phyloP scores from a whole-genome alignment of 352 stramenopile species.

The Thalassiosira mediterranea region DNA sequence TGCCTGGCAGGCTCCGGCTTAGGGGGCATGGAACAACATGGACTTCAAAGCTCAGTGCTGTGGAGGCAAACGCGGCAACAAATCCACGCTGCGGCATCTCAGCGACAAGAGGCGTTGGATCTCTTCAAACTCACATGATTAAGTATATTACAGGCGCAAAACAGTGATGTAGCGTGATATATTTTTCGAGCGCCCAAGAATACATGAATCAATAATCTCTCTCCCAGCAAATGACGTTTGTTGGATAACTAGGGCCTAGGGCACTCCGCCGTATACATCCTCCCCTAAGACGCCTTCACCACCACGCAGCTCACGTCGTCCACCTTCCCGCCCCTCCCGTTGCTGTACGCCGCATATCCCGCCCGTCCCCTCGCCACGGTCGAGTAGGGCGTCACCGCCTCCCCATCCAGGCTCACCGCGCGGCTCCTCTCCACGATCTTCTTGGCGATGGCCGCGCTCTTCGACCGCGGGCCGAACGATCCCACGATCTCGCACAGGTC shows the following conservation, averaged over 20 bases:
- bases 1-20: too few species aligned
- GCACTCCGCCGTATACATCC: not conserved
- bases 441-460: slow-evolving; percentile 56
- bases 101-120: too few species aligned
- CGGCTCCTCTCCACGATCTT: slow-evolving; percentile 70
- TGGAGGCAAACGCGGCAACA: too few species aligned
- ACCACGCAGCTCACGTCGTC: slow-evolving; percentile 84
- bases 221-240: not conserved
- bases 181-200: not conserved
- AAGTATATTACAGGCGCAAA: not conserved
- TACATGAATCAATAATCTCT: not conserved
- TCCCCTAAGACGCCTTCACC: slow-evolving; percentile 50
- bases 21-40: too few species aligned
- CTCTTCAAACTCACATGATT: too few species aligned
- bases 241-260: not conserved
- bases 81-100: too few species aligned
- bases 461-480: slow-evolving; percentile 23
- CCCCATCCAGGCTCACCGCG: slow-evolving; percentile 67
- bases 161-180: not conserved
- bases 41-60: too few species aligned
- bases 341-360: slow-evolving; percentile 64
- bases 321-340: slow-evolving; percentile 79
- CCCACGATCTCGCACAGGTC: slow-evolving; percentile 82
- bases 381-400: slow-evolving; percentile 74
- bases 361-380: slow-evolving; percentile 64